These are phyloP conservation scores for Phyllosticta citribraziliensis DNA, from an alignment of 2,329 filamentous ascomycete species.

Conservation along the genomic window DNA sequence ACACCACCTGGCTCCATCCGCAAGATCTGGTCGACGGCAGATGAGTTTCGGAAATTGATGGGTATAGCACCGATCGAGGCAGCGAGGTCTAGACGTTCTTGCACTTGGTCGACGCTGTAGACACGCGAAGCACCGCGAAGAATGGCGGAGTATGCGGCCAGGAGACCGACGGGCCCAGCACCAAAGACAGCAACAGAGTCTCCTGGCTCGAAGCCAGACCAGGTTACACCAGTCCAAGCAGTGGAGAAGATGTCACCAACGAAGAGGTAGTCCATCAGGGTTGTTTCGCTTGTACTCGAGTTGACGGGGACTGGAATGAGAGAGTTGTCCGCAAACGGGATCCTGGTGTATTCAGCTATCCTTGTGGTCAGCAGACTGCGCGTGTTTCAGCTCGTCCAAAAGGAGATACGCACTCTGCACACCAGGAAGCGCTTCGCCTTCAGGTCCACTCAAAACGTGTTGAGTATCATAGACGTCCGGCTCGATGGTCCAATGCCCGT, in stretches of 20 bases:
- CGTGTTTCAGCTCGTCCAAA: background rate
- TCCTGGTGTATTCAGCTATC: slow-evolving; percentile 12
- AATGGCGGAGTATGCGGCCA: slow-evolving; percentile 14
- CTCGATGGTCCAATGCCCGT: slow-evolving; percentile 8
- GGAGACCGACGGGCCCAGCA: slow-evolving; percentile 13
- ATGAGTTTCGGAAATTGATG: slow-evolving; percentile 12
- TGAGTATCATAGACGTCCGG: background rate
- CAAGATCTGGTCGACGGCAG: slow-evolving; percentile 14
- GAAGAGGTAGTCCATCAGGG: slow-evolving; percentile 17
- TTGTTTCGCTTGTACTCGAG: background rate
- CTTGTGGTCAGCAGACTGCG: too few relatives aligned
- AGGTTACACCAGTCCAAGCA: slow-evolving; percentile 29
- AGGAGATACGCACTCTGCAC: background rate
- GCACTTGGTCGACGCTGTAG: slow-evolving; percentile 15
- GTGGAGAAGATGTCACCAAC: slow-evolving; percentile 32
- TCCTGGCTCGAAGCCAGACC: slow-evolving; percentile 31
- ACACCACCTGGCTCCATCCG: slow-evolving; percentile 13
- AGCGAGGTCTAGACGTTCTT: slow-evolving; percentile 12
- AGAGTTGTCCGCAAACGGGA: slow-evolving; percentile 12
- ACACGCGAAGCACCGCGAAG: slow-evolving; percentile 13
- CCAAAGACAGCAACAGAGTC: slow-evolving; percentile 14
- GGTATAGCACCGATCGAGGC: slow-evolving; percentile 13
- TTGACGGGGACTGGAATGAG: background rate
- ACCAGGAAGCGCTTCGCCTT: background rate
- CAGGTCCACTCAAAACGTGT: background rate